phyloP scores from a whole-genome alignment of 495 filamentous ascomycete species.

The Platismatia glauca region DNA sequence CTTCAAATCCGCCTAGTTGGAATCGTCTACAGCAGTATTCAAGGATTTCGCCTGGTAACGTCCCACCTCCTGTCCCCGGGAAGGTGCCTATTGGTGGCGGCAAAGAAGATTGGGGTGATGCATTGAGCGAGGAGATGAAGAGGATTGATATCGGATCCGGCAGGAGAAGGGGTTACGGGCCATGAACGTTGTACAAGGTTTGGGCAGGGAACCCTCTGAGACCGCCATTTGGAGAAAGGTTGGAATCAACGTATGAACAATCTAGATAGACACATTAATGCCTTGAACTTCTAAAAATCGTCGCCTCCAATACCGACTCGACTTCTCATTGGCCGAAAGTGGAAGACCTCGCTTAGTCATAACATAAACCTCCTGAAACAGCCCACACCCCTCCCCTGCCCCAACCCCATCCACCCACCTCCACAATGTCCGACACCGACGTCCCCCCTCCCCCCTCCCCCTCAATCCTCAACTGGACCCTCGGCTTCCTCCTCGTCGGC shows the following conservation, averaged over 20 bases:
- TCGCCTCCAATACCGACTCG: background rate
- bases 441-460: slow-evolving; percentile 34
- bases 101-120: slow-evolving; percentile 40
- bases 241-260: background rate
- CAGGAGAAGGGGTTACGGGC: slow-evolving; percentile 22
- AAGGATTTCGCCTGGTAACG: slow-evolving; percentile 19
- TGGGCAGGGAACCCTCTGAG: background rate
- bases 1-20: slow-evolving; percentile 30
- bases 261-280: background rate
- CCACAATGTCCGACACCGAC: slow-evolving; percentile 11
- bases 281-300: background rate
- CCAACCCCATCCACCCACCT: background rate
- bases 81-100: slow-evolving; percentile 55
- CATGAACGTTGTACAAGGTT: background rate
- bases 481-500: slow-evolving; percentile 86
- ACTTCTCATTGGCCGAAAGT: background rate
- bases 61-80: slow-evolving; percentile 57
- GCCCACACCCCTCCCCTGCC: background rate
- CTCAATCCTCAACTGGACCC: slow-evolving; percentile 64
- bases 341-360: background rate
- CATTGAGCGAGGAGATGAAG: slow-evolving; percentile 70
- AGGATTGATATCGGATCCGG: slow-evolving; percentile 69
- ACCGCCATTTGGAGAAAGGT: too few species aligned
- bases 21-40: slow-evolving; percentile 51
- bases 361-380: background rate